These are phyloP conservation scores for Fusarium fracticaudum DNA, from an alignment of 2,329 filamentous ascomycete genomes.

Conservation along the genomic window DNA sequence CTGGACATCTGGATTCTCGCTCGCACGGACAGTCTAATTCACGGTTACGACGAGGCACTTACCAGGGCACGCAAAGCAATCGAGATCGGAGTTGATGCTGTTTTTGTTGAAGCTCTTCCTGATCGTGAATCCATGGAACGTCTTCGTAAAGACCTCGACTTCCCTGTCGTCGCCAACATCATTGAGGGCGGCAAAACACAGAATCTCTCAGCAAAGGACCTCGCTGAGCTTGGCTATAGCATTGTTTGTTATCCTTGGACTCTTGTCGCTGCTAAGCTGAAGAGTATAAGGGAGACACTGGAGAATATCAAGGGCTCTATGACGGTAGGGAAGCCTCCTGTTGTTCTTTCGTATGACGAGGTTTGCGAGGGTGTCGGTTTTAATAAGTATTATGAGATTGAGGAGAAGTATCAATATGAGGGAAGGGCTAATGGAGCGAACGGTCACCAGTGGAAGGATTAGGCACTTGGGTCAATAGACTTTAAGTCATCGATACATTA, in stretches of 20 bases:
- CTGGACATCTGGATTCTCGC: slow-evolving; percentile 58
- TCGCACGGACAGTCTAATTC: slow-evolving; percentile 54
- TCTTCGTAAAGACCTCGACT: slow-evolving; percentile 49
- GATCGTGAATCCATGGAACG: slow-evolving; percentile 54
- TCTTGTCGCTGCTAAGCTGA: slow-evolving; percentile 55
- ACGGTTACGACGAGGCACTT: slow-evolving; percentile 57
- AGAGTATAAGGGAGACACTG: slow-evolving; percentile 50
- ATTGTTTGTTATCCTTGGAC: slow-evolving; percentile 57
- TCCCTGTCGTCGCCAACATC: slow-evolving; percentile 54
- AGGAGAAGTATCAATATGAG: slow-evolving; percentile 36
- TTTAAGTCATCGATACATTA: neutral
- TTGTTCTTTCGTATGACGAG: slow-evolving; percentile 54
- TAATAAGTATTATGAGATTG: slow-evolving; percentile 49
- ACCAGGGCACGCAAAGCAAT: slow-evolving; percentile 52
- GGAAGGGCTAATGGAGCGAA: slow-evolving; percentile 21
- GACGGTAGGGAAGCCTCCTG: slow-evolving; percentile 52
- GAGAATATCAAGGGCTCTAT: slow-evolving; percentile 55
- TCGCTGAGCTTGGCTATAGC: slow-evolving; percentile 51
- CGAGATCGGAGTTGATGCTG: slow-evolving; percentile 55
- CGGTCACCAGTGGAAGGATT: slow-evolving; percentile 25
- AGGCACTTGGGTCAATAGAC: neutral
- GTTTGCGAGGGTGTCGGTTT: slow-evolving; percentile 58
- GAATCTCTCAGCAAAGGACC: slow-evolving; percentile 47
- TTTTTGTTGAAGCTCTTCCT: slow-evolving; percentile 56
- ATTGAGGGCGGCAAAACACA: slow-evolving; percentile 50